Evolutionary conservation across 2,329 filamentous ascomycete genomes (phyloP), one percentile per base, ranked within the genome.

Genomic region (Colletotrichum graminicola): DNA sequence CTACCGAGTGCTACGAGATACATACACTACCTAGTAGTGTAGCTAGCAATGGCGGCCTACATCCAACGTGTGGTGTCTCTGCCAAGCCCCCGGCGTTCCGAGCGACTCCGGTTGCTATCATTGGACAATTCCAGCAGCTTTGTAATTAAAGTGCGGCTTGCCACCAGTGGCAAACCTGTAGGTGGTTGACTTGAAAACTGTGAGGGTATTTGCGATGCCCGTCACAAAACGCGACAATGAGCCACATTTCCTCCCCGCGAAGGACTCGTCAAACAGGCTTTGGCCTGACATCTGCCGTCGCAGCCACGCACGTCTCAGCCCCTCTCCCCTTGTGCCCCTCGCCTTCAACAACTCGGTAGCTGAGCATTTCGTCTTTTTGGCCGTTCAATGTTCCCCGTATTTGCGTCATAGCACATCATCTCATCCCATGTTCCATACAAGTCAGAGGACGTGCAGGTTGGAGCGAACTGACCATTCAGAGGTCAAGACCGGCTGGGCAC

Each of bases 191-290:
- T 11, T 2, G 26, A 49, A 34, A 49, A 34, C 29, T 12, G 57
- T 61, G 10, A 47, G 41, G 16, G 52, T 36, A 32, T 52, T 26
- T 32, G 18, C 18, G 39, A 12, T 32, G 26, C 57, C 57, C 41
- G 2, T 29, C 26, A 14, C 26, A n/a, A 23, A 29, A 32, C 57
- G 29, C 57, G 26, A 47, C 14, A 14, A 39, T 23, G 45, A 51
- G 59, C 59, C 59, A 62, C 59, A 62, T 23, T 34, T 51, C 34
- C 5, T 10, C 57, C 43, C 57, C 29, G 11, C 57, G 29, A 36
- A 49, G 57, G 11, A 6, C 18, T 34, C 11, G 57, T 10, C 41
- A 49, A 61, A 49, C 57, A 61, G 57, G 57, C 41, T 61, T 61
- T 61, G 23, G 34, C 12, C 41, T 36, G 21, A 61, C 57, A 49